phyloP scores from a whole-genome alignment of 371 early-diverging fungal species.

The Nematocida homosporus region DNA sequence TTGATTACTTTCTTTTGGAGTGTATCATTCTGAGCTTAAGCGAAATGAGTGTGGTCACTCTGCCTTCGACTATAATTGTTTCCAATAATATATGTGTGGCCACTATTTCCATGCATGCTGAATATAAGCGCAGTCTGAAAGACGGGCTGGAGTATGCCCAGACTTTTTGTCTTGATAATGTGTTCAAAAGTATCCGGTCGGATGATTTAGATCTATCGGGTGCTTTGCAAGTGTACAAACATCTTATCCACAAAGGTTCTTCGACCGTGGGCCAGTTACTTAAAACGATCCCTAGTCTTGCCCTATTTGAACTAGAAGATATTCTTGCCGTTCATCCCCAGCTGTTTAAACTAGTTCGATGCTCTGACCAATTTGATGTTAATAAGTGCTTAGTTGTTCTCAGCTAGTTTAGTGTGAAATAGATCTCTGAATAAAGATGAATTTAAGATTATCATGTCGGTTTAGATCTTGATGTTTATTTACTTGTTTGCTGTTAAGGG shows the following conservation, averaged over 20 bases:
- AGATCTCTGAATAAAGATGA: too few relatives aligned
- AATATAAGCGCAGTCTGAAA: slow-evolving; percentile 14
- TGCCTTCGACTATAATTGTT: background rate
- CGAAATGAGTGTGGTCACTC: slow-evolving; percentile 1
- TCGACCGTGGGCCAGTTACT: background rate
- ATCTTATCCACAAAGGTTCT: slow-evolving; percentile 31
- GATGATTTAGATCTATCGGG: too few relatives aligned
- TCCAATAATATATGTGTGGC: background rate
- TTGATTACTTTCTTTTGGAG: slow-evolving; percentile 44
- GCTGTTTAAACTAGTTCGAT: too few relatives aligned
- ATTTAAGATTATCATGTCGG: too few relatives aligned
- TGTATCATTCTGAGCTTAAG: slow-evolving; percentile 20
- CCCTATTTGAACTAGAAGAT: slow-evolving; percentile 34
- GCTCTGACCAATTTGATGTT: too few relatives aligned
- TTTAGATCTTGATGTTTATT: too few relatives aligned
- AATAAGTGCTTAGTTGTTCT: too few relatives aligned
- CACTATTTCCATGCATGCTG: slow-evolving; percentile 17
- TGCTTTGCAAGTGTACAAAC: background rate
- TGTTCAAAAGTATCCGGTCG: background rate
- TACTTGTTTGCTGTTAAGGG: too few relatives aligned
- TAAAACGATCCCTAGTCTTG: background rate
- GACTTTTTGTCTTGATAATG: background rate
- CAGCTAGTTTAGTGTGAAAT: too few relatives aligned
- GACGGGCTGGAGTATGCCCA: background rate
- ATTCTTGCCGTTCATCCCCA: background rate